Conservation (phyloP, 2,329 filamentous ascomycete species). For the Sphaerulina populicola region DNA sequence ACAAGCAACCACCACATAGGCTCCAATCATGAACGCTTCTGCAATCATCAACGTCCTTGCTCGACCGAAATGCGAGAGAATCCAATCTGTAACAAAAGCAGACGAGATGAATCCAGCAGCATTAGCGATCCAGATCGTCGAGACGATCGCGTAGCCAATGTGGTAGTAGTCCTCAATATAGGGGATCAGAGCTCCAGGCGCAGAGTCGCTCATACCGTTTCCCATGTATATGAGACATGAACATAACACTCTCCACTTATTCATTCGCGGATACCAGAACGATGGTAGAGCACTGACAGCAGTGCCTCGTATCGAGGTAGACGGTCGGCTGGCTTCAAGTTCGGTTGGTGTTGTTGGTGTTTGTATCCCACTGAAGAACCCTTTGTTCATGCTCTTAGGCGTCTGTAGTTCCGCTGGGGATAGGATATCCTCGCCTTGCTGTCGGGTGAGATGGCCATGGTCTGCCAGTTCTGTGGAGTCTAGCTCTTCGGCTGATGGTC, state of each 20-base stretch:
- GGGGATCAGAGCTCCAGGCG: slow-evolving; percentile 69
- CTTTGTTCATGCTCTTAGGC: slow-evolving; percentile 6
- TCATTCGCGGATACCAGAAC: slow-evolving; percentile 53
- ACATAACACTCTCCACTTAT: slow-evolving; percentile 59
- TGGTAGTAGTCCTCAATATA: slow-evolving; percentile 69
- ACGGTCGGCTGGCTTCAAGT: slow-evolving; percentile 49
- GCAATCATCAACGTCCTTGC: slow-evolving; percentile 55
- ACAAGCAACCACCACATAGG: slow-evolving; percentile 57
- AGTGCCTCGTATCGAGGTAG: slow-evolving; percentile 38
- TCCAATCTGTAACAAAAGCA: slow-evolving; percentile 58
- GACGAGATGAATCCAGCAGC: slow-evolving; percentile 60
- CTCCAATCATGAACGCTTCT: slow-evolving; percentile 49
- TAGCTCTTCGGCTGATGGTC: slow-evolving; percentile 23
- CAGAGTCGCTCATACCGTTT: slow-evolving; percentile 61
- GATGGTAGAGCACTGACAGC: slow-evolving; percentile 47
- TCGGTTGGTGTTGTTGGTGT: slow-evolving; percentile 34
- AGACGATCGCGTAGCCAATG: slow-evolving; percentile 70
- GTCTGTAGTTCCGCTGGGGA: neutral
- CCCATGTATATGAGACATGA: slow-evolving; percentile 58
- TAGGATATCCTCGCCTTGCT: neutral
- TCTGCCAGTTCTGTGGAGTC: slow-evolving; percentile 25
- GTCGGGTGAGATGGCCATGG: slow-evolving; percentile 12
- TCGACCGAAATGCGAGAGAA: slow-evolving; percentile 57
- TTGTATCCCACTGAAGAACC: slow-evolving; percentile 16
- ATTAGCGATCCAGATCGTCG: slow-evolving; percentile 57